These are phyloP conservation scores for Pholiota conissans DNA, from an alignment of 768 basidiomycete genomes.

Conservation along the genomic window DNA sequence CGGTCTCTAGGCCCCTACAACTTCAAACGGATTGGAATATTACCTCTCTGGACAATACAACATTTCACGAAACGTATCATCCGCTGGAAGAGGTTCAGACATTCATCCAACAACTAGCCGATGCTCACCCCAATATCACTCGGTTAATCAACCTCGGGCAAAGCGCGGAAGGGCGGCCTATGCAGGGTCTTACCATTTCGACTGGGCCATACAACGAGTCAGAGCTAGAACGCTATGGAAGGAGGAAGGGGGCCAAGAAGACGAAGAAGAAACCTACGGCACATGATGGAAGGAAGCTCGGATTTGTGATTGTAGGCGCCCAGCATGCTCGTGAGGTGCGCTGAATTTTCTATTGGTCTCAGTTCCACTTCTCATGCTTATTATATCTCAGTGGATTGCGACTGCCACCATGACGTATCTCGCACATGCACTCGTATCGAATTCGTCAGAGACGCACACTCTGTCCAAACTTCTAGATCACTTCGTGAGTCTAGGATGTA, in stretches of 20 bases:
- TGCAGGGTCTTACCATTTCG: slow-evolving; percentile 54
- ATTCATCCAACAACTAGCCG: slow-evolving; percentile 51
- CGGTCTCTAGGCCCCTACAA: slow-evolving; percentile 5
- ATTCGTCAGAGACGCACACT: slow-evolving; percentile 39
- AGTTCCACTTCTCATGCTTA: not conserved
- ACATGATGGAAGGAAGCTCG: slow-evolving; percentile 35
- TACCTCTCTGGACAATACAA: slow-evolving; percentile 32
- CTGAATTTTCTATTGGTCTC: not conserved
- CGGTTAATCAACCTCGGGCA: slow-evolving; percentile 52
- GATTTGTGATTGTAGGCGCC: slow-evolving; percentile 63
- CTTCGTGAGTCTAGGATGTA: not conserved
- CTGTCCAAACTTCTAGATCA: not conserved
- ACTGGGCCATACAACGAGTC: slow-evolving; percentile 14
- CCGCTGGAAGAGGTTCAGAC: slow-evolving; percentile 50
- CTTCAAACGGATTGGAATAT: slow-evolving; percentile 31
- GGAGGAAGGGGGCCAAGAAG: slow-evolving; percentile 17
- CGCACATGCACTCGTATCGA: slow-evolving; percentile 64
- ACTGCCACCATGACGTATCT: slow-evolving; percentile 73
- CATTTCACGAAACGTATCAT: slow-evolving; percentile 52
- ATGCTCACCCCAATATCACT: slow-evolving; percentile 46
- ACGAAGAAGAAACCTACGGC: slow-evolving; percentile 16
- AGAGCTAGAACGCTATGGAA: slow-evolving; percentile 3
- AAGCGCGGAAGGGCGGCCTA: slow-evolving; percentile 58
- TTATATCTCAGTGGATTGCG: slow-evolving; percentile 69
- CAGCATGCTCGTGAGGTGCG: slow-evolving; percentile 21